Percentiles rank a stretch among this genome's conserved stretches.
These are phyloP conservation scores for Thelonectria olida DNA, from an alignment of 2,329 filamentous ascomycete species.

Conservation along the genomic window DNA sequence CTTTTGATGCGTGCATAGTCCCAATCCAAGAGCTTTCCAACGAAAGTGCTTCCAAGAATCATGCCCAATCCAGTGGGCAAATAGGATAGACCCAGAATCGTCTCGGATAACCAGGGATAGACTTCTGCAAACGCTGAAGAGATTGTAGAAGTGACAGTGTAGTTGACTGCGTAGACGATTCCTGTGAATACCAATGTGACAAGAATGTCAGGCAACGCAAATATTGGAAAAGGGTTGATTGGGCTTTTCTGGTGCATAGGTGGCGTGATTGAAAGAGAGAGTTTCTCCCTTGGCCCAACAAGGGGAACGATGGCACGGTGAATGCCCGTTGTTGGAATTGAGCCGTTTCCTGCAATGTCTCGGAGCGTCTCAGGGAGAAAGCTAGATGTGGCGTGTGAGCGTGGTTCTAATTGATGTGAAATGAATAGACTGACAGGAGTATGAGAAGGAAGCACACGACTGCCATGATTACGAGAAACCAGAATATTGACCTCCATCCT, in stretches of 20 bases:
- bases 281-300: neutral
- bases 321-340: constrained; percentile 5
- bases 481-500: constrained; percentile 63
- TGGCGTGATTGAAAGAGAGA: neutral
- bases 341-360: constrained; percentile 7
- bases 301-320: constrained; percentile 1
- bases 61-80: constrained; percentile 47
- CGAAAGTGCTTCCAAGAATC: constrained; percentile 57
- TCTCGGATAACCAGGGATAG: constrained; percentile 43
- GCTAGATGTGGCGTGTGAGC: neutral
- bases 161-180: constrained; percentile 46
- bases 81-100: constrained; percentile 42
- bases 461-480: constrained; percentile 60
- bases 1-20: constrained; percentile 18
- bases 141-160: constrained; percentile 47
- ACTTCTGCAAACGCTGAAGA: constrained; percentile 42
- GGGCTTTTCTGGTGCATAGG: neutral
- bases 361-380: constrained; percentile 41
- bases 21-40: constrained; percentile 28
- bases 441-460: constrained; percentile 48
- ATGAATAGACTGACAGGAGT: constrained; percentile 33
- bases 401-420: neutral
- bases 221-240: constrained; percentile 44
- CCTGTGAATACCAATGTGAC: constrained; percentile 44
- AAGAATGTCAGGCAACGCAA: constrained; percentile 43